Conservation (phyloP, 1,284 basidiomycete genomes). For the Sporisorium scitamineum region DNA sequence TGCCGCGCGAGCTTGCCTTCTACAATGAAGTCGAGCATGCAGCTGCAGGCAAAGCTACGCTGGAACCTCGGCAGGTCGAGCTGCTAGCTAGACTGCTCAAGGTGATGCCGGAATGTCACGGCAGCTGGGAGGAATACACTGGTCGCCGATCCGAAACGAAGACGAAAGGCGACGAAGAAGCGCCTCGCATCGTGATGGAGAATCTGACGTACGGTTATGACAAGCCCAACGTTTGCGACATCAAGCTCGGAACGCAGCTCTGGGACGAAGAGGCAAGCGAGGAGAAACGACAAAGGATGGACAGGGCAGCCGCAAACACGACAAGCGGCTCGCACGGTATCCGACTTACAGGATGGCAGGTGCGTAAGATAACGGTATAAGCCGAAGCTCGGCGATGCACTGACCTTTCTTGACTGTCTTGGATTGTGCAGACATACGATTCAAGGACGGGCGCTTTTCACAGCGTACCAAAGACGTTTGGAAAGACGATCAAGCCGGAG, state of each 20-base stretch:
- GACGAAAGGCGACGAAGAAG: neutral
- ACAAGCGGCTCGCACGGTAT: slow-evolving; percentile 83
- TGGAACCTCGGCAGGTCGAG: slow-evolving; percentile 6
- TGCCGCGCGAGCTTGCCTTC: slow-evolving; percentile 81
- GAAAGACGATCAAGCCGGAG: slow-evolving; percentile 77
- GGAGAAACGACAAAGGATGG: slow-evolving; percentile 85
- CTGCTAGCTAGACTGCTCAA: slow-evolving; percentile 30
- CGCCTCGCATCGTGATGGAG: slow-evolving; percentile 80
- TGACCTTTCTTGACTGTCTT: neutral
- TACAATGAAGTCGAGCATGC: slow-evolving; percentile 76
- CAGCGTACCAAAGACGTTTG: slow-evolving; percentile 81
- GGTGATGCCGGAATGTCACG: slow-evolving; percentile 42
- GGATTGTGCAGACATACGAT: slow-evolving; percentile 21
- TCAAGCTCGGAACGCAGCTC: slow-evolving; percentile 89
- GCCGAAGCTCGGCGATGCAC: neutral
- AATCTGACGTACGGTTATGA: slow-evolving; percentile 81
- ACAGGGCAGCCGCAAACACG: slow-evolving; percentile 77
- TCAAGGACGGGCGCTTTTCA: slow-evolving; percentile 72
- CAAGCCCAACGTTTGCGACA: slow-evolving; percentile 87
- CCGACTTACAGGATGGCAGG: slow-evolving; percentile 89
- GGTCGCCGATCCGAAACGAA: slow-evolving; percentile 43
- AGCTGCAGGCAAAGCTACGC: slow-evolving; percentile 62
- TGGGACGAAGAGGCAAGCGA: slow-evolving; percentile 78
- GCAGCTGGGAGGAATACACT: slow-evolving; percentile 34
- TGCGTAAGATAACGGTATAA: slow-evolving; percentile 69